Evolutionary conservation across 805 yeast species (phyloP).

Genomic region (Candida morakotiae): DNA sequence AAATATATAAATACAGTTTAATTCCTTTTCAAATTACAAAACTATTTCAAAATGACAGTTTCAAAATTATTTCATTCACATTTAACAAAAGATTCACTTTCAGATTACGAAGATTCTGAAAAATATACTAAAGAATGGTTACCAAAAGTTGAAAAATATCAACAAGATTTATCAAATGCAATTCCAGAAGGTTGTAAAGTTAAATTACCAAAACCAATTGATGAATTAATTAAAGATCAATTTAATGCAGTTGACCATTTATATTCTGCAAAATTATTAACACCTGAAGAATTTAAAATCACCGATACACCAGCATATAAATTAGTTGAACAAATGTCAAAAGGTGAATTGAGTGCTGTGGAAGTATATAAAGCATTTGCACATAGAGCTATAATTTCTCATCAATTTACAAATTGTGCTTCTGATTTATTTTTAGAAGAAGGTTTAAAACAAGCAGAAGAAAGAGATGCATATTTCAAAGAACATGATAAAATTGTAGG

Average conservation of each 20-base stretch:
- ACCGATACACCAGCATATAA: conserved; percentile 31
- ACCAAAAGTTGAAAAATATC: conserved; percentile 43
- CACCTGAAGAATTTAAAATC: conserved; percentile 31
- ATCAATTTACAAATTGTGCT: conserved; percentile 43
- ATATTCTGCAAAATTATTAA: conserved; percentile 30
- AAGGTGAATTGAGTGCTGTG: conserved; percentile 31
- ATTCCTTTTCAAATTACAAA: not conserved
- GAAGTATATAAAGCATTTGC: conserved; percentile 41
- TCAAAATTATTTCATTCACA: conserved; percentile 14
- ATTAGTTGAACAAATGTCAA: conserved; percentile 26
- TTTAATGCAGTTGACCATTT: conserved; percentile 36
- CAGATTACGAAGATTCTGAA: conserved; percentile 36
- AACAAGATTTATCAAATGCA: conserved; percentile 25
- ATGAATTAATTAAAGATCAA: conserved; percentile 25
- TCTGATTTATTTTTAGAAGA: conserved; percentile 48
- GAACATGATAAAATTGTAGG: conserved; percentile 50
- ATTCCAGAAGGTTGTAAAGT: conserved; percentile 27
- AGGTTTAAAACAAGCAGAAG: conserved; percentile 54
- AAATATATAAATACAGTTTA: not conserved
- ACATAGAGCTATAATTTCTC: conserved; percentile 38
- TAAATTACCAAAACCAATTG: conserved; percentile 29
- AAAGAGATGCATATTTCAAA: conserved; percentile 47
- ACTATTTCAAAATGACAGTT: conserved; percentile 2
- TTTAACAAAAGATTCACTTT: conserved; percentile 27
- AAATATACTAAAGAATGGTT: conserved; percentile 39